Conservation (phyloP, 106 monocot species). For the Dioscorea alata region DNA sequence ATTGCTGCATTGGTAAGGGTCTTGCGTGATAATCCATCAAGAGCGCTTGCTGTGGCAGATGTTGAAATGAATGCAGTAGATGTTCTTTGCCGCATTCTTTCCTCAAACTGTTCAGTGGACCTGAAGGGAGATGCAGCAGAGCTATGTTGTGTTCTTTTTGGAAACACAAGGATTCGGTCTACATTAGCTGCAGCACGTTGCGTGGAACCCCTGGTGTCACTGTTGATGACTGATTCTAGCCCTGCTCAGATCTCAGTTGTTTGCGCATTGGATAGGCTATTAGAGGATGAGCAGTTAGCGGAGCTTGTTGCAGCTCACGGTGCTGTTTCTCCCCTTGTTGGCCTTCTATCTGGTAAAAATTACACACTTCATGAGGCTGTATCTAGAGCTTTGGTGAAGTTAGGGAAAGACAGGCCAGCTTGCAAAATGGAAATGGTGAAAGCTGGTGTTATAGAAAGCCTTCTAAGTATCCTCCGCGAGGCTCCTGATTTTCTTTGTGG, state of each 20-base stretch:
- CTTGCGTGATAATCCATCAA: constrained; percentile 70
- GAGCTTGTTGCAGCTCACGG: constrained; percentile 82
- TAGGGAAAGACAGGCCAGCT: constrained; percentile 87
- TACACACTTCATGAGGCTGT: constrained; percentile 81
- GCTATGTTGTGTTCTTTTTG: constrained; percentile 86
- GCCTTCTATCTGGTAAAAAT: constrained; percentile 66
- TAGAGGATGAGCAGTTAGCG: constrained; percentile 92
- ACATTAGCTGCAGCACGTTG: constrained; percentile 80
- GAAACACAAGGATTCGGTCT: constrained; percentile 79
- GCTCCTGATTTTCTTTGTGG: constrained; percentile 87
- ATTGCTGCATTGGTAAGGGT: constrained; percentile 84
- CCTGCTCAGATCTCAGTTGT: constrained; percentile 84
- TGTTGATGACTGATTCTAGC: constrained; percentile 49
- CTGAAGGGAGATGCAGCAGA: constrained; percentile 96
- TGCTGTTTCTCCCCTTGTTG: constrained; percentile 82
- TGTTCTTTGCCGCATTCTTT: constrained; percentile 92
- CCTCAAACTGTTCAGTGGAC: constrained; percentile 72
- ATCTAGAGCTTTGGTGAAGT: constrained; percentile 75
- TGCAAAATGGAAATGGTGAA: constrained; percentile 97
- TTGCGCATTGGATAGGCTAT: constrained; percentile 76
- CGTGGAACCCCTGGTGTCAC: constrained; percentile 84
- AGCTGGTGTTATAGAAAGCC: constrained; percentile 82
- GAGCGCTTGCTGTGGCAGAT: constrained; percentile 70
- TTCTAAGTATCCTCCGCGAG: constrained; percentile 71
- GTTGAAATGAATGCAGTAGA: constrained; percentile 90